Conservation (phyloP, 441 rosid species). For the Gossypium armourianum region DNA sequence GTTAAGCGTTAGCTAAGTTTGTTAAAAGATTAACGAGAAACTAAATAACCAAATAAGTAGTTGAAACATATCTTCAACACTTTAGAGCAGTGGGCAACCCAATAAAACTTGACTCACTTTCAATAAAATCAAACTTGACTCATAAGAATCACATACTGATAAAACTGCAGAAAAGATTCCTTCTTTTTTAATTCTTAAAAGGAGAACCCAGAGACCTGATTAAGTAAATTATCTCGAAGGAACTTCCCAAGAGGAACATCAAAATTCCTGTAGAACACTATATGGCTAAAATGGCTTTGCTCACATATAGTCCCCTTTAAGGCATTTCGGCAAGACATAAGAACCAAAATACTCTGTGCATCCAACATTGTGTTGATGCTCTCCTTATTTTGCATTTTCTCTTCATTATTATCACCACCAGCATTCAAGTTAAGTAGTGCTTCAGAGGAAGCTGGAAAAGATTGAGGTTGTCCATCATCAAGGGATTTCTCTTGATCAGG, state of each 20-base stretch:
- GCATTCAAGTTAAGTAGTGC: conserved; percentile 22
- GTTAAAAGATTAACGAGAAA: not conserved
- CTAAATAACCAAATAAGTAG: not conserved
- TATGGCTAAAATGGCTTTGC: conserved; percentile 89
- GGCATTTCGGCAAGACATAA: conserved; percentile 68
- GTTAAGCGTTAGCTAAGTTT: not conserved
- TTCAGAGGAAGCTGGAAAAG: conserved; percentile 27
- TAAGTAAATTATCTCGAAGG: conserved; percentile 66
- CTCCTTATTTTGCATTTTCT: conserved; percentile 29
- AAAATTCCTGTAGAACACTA: conserved; percentile 71
- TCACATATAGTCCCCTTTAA: conserved; percentile 59
- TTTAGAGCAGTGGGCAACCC: not conserved
- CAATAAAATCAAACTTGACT: not conserved
- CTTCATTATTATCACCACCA: conserved; percentile 28
- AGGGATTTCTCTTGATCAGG: conserved; percentile 30
- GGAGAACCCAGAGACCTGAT: conserved; percentile 51
- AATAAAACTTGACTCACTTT: not conserved
- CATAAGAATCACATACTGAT: not conserved
- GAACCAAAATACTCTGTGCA: conserved; percentile 76
- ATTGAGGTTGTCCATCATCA: conserved; percentile 27
- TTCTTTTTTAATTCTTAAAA: not conserved
- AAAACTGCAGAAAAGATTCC: conserved; percentile 2
- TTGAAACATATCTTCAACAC: not conserved
- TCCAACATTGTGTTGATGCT: conserved; percentile 38
- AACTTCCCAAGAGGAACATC: conserved; percentile 83